Conservation (phyloP, 441 rosid genomes). For the Metrosideros polymorpha region DNA sequence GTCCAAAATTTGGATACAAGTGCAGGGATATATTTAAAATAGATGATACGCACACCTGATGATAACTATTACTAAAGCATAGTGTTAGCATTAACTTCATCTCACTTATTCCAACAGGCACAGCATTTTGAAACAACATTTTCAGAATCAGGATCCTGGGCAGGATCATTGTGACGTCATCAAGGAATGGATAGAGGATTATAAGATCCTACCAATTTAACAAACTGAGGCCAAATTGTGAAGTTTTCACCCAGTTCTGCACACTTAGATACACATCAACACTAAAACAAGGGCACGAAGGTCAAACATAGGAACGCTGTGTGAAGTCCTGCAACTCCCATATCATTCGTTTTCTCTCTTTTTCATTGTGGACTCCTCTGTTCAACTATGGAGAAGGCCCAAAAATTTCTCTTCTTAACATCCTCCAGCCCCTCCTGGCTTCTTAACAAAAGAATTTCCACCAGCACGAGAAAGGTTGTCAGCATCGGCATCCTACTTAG, state of each 20-base stretch:
- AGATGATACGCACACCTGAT: background rate
- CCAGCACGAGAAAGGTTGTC: background rate
- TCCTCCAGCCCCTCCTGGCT: background rate
- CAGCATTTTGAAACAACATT: background rate
- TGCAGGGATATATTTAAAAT: background rate
- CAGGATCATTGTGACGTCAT: no score
- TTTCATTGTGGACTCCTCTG: background rate
- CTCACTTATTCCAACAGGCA: background rate
- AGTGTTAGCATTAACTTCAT: background rate
- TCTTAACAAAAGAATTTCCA: background rate
- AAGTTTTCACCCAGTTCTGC: background rate
- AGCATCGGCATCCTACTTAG: background rate
- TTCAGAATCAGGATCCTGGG: no score
- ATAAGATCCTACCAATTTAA: background rate
- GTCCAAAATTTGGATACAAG: background rate
- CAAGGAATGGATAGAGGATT: background rate
- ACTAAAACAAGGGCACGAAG: background rate
- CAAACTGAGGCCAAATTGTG: background rate
- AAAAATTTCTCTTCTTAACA: background rate
- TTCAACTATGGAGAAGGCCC: background rate
- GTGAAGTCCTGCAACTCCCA: background rate
- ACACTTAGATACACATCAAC: background rate
- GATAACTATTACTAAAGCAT: background rate
- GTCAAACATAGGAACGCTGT: background rate
- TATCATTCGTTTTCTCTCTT: background rate